Base-by-base conservation (phyloP, 2,329 filamentous ascomycete genomes). In the Penicillium sp. region DNA sequence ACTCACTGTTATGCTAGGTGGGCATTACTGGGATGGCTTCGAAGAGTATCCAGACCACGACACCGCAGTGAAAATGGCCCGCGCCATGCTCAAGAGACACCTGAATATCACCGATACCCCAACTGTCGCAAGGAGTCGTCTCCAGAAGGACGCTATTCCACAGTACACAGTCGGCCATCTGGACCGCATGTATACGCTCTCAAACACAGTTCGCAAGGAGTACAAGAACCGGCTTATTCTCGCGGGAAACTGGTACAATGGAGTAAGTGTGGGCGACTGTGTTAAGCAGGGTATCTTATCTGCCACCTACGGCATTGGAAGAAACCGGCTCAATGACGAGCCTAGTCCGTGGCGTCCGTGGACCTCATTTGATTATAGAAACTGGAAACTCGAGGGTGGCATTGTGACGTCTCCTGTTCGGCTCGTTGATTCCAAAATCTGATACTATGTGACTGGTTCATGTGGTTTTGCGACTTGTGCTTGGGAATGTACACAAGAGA, bases 1-100 rank as follows among this genome's bases (percentile, higher is more conserved):
- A 73, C 76, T 97, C 53, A 96, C 93, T 17, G 90, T 97, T 66
- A 96, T 99, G 86, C 80, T 99, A 56, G 94, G 94, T 58, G 94
- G 94, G 1, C 92, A 97, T 76, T 91, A 90, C 84, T 97, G 91
- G 91, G 82, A 91, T 71, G 83, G 79, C 57, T 86, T 82, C 78
- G 69, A 67, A 63, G 46, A 69, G 49, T 85, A 84, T 57, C 92
- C 91, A 0, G 78, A 83, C 50, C 81, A 87, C 60, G 80, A 87
- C 15, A 82, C 89, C 63, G 91, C 86, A 17, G 77, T 89, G 27
- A 71, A 75, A 6, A 89, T 93, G 83, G 91, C 93, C 35, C 84
- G 84, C 60, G 75, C 80, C 2, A 79, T 95, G 7, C 78, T 97
- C 2, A 77, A 83, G 61, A 83, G 91, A 21, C 93, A 97, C 69